These are phyloP conservation scores for Colletotrichum sp. DNA, from an alignment of 2,329 filamentous ascomycete genomes.

Conservation along the genomic window DNA sequence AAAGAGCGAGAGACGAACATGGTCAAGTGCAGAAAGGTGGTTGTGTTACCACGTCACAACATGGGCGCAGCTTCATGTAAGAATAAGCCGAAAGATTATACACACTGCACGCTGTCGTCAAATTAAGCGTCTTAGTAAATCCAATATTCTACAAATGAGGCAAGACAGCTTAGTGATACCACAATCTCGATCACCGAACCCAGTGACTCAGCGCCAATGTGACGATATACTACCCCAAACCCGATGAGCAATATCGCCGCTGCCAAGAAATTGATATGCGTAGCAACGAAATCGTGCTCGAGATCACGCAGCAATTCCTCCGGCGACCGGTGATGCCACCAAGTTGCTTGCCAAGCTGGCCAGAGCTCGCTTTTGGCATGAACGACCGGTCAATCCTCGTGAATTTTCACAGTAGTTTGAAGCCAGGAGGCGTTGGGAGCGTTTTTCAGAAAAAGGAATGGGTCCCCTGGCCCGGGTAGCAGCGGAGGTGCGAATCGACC, in stretches of 20 bases:
- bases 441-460: background rate
- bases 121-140: background rate
- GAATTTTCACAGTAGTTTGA: too few relatives aligned
- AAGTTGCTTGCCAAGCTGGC: background rate
- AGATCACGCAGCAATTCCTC: background rate
- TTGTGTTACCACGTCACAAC: background rate
- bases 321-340: background rate
- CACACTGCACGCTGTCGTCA: background rate
- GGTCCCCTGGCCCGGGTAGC: background rate
- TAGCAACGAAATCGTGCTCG: background rate
- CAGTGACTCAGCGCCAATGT: background rate
- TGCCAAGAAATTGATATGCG: background rate
- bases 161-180: background rate
- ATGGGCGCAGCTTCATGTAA: background rate
- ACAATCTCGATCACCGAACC: background rate
- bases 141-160: background rate
- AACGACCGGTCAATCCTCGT: background rate
- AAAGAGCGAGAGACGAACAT: background rate
- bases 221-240: background rate
- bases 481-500: background rate
- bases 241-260: background rate
- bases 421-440: background rate
- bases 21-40: background rate
- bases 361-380: background rate
- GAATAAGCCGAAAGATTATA: background rate